Base-by-base conservation (phyloP, 2,329 filamentous ascomycete genomes). In the Aspergillus novofumigatus region DNA sequence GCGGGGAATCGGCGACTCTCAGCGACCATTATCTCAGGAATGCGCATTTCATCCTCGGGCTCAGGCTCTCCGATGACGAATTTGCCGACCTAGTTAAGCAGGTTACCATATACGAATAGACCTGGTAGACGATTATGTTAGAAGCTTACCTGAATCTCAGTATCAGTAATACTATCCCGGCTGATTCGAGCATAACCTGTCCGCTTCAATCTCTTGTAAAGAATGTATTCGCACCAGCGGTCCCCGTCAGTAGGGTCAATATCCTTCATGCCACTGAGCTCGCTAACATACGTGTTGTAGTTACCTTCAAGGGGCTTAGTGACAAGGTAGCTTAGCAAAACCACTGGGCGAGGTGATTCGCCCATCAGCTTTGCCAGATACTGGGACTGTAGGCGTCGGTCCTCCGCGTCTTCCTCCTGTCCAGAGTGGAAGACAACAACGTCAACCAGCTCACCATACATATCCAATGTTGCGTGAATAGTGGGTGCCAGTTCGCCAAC, bases 391-490 rank as follows among this genome's bases (percentile, higher is more conserved):
- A 96, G 81, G 28, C 92, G 84, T 55, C 94, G 85, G 67, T 99
- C 94, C 72, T 97, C 93, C 0, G 87, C 86, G 67, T 99, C 94
- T 75, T 99, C 94, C 75, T 99, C 93, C 72, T 99, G 94, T 11
- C 94, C 94, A 0, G 93, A 97, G 78, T 99, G 94, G 85, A 99
- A 99, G 55, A 99, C 94, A 61, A 97, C 95, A 2, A 97, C 89
- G 66, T 99, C 94, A 9, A 99, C 84, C 53, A 91, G 78, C 65
- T 92, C 87, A 51, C 92, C 94, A 72, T 97, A 97, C 49, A 92
- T 90, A 68, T 97, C 89, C 35, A 99, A 82, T 0, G 94, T 97
- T n/a, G 94, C 94, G 68, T 97, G 90, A 62, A 99, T 97, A 7
- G 93, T 93, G 1, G 94, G 94, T 1, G 94, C 94, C 35, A 99